phyloP scores from a whole-genome alignment of 805 yeast genomes.

The Lipomyces yamanashiensis region DNA sequence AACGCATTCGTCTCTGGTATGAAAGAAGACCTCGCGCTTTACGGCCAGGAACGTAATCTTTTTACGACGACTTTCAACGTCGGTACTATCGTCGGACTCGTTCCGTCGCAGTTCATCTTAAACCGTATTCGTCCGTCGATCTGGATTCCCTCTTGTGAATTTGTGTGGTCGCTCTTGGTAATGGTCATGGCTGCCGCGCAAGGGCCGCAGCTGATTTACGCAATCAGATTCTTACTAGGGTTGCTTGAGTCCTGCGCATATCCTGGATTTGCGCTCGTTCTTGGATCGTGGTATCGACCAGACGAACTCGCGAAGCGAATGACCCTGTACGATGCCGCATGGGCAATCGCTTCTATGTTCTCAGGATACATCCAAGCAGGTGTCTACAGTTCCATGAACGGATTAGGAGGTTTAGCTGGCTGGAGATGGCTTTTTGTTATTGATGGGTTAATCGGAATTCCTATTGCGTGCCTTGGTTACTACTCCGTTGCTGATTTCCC shows the following conservation, averaged over 20 bases:
- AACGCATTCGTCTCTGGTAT: slow-evolving; percentile 72
- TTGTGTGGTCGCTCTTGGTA: slow-evolving; percentile 19
- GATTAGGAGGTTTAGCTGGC: slow-evolving; percentile 42
- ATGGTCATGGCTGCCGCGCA: slow-evolving; percentile 22
- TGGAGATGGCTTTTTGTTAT: slow-evolving; percentile 66
- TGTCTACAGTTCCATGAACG: slow-evolving; percentile 43
- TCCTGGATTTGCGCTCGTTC: slow-evolving; percentile 50
- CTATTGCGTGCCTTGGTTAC: slow-evolving; percentile 47
- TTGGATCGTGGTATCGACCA: slow-evolving; percentile 62
- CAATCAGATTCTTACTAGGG: slow-evolving; percentile 67
- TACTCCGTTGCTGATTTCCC: slow-evolving; percentile 34
- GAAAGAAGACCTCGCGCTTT: slow-evolving; percentile 59
- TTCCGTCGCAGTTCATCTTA: slow-evolving; percentile 22
- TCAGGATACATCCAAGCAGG: slow-evolving; percentile 55
- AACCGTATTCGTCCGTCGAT: slow-evolving; percentile 25
- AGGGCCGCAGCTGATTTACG: slow-evolving; percentile 50
- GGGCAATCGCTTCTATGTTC: slow-evolving; percentile 41
- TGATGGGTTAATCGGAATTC: slow-evolving; percentile 58
- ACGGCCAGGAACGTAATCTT: slow-evolving; percentile 62
- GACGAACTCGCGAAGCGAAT: slow-evolving; percentile 53
- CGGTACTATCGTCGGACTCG: slow-evolving; percentile 21
- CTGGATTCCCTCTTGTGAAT: slow-evolving; percentile 26
- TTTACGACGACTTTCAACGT: slow-evolving; percentile 40
- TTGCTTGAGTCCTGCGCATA: slow-evolving; percentile 50
- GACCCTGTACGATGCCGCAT: slow-evolving; percentile 14